Conservation (phyloP, 1,139 yeast species). For the Yamadazyma diospyri region DNA sequence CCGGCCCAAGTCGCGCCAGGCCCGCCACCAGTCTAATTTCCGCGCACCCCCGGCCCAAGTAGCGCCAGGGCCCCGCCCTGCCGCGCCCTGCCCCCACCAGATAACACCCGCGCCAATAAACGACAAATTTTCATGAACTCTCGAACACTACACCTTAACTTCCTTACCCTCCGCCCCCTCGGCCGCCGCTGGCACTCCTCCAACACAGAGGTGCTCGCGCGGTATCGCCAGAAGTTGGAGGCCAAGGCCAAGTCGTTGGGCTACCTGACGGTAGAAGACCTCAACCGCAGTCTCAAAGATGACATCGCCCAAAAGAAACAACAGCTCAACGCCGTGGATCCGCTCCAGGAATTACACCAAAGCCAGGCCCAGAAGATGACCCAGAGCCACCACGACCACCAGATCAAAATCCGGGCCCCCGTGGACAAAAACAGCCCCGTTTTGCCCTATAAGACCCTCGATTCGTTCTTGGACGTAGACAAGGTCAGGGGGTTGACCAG, state of each 20-base stretch:
- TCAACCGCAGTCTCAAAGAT: conserved; percentile 61
- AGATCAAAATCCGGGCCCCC: conserved; percentile 59
- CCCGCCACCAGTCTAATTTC: too few species aligned
- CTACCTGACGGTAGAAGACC: conserved; percentile 49
- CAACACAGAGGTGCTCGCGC: too few species aligned
- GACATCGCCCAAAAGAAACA: conserved; percentile 55
- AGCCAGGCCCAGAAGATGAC: conserved; percentile 29
- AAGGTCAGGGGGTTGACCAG: conserved; percentile 55
- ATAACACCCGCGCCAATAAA: too few species aligned
- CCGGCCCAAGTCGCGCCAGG: too few species aligned
- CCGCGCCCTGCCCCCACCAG: too few species aligned
- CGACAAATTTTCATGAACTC: too few species aligned
- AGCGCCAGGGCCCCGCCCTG: too few species aligned
- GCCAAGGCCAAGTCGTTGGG: conserved; percentile 38
- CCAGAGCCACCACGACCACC: conserved; percentile 52
- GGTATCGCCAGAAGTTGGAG: conserved; percentile 32
- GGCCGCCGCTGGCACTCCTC: too few species aligned
- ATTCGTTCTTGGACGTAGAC: conserved; percentile 65
- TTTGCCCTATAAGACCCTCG: conserved; percentile 66
- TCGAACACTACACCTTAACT: too few species aligned
- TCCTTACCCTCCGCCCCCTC: too few species aligned
- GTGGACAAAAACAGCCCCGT: conserved; percentile 42
- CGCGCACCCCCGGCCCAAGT: too few species aligned
- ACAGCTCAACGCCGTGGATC: conserved; percentile 62
- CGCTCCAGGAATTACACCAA: conserved; percentile 62